A percentile compares a stretch with the other conserved stretches of the same genome.
Conservation (phyloP, 176 grass and related monocot species). For the Triticum urartu region DNA sequence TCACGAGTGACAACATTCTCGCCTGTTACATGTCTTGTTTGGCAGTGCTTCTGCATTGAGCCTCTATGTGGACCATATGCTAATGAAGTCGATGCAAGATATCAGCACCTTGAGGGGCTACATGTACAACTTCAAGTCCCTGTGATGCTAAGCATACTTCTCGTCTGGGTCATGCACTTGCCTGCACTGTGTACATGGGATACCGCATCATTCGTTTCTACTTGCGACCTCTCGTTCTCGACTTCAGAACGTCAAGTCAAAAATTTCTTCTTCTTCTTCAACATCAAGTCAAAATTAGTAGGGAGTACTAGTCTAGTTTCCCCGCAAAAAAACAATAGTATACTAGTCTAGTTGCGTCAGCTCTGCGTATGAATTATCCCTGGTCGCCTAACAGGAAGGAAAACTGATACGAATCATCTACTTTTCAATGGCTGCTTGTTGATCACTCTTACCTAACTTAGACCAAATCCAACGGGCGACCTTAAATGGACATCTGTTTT, state of each 20-base stretch:
- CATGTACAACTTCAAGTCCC: slow-evolving; percentile 89
- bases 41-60: slow-evolving; percentile 66
- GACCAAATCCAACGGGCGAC: no score
- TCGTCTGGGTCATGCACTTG: not conserved
- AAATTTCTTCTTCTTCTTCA: not conserved
- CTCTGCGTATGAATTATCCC: not conserved
- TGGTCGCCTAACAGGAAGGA: not conserved
- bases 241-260: not conserved
- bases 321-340: not conserved
- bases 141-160: slow-evolving; percentile 28
- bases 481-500: no score
- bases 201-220: not conserved
- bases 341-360: not conserved
- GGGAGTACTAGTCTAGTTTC: no score
- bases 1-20: slow-evolving; percentile 8
- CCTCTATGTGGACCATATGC: slow-evolving; percentile 70
- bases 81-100: slow-evolving; percentile 68
- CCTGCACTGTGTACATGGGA: not conserved
- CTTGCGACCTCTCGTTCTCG: not conserved
- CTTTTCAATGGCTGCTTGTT: not conserved
- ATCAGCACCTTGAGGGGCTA: slow-evolving; percentile 67
- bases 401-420: not conserved
- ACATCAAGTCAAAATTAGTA: not conserved
- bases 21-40: slow-evolving; percentile 9
- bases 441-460: not conserved